Conservation (phyloP, 2,329 filamentous ascomycete genomes). For the Apiospora arundinis region DNA sequence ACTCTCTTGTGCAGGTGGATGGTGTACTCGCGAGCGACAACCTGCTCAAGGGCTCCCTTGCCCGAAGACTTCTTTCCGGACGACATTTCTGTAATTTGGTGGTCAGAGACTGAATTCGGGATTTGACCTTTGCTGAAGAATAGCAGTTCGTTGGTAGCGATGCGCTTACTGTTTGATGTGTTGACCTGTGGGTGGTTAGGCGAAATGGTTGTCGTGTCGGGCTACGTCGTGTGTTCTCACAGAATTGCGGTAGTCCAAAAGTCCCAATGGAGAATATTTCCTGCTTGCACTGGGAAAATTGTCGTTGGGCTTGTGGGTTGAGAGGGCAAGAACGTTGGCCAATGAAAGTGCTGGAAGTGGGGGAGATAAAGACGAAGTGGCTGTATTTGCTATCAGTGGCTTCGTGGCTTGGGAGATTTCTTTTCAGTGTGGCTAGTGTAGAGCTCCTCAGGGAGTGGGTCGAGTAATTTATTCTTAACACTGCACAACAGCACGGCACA, state of each 20-base stretch:
- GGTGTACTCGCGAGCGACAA: conserved; percentile 99
- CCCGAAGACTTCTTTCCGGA: conserved; percentile 72
- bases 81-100: conserved; percentile 61
- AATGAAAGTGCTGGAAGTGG: conserved; percentile 10
- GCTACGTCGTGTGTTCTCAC: conserved; percentile 18
- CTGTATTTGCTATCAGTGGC: neutral
- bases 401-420: neutral
- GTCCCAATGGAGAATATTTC: conserved; percentile 18
- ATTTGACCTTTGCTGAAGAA: conserved; percentile 9
- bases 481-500: neutral
- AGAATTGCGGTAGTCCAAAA: conserved; percentile 15
- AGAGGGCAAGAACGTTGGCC: conserved; percentile 21
- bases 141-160: conserved; percentile 14
- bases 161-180: conserved; percentile 20
- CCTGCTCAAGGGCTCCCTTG: conserved; percentile 97
- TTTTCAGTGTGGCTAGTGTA: neutral
- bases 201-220: conserved; percentile 20
- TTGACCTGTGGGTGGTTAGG: conserved; percentile 20
- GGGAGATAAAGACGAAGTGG: neutral
- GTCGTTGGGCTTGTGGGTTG: conserved; percentile 20
- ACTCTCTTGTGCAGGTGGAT: conserved; percentile 99
- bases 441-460: neutral
- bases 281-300: conserved; percentile 18
- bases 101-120: conserved; percentile 6
- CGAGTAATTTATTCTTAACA: neutral